Percentiles rank a stretch among this genome's conserved stretches.
Conservation (phyloP, 805 yeast genomes). For the Clavispora santaluciae region DNA sequence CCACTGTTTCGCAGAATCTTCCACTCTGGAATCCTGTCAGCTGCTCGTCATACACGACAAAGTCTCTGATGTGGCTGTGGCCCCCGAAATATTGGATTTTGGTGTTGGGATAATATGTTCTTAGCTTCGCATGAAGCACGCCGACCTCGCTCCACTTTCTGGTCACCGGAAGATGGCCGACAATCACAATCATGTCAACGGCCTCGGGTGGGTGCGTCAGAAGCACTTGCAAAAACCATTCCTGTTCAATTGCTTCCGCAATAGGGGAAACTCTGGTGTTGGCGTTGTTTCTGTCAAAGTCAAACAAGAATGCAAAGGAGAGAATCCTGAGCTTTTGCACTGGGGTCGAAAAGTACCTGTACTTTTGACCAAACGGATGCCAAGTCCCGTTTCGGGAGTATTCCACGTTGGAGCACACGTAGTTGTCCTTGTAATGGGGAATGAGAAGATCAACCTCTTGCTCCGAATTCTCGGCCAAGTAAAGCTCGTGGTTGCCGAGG, state of each 20-base stretch:
- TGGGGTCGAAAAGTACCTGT: constrained; percentile 60
- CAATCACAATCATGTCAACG: constrained; percentile 64
- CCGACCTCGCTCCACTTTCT: constrained; percentile 53
- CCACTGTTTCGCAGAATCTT: constrained; percentile 88
- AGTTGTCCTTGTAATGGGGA: constrained; percentile 55
- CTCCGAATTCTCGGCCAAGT: constrained; percentile 55
- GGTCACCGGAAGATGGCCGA: constrained; percentile 70
- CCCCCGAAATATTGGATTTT: constrained; percentile 90
- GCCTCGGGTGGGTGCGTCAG: constrained; percentile 24
- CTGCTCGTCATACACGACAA: constrained; percentile 56
- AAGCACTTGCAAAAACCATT: constrained; percentile 60
- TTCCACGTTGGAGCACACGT: constrained; percentile 71
- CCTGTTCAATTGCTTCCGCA: constrained; percentile 44
- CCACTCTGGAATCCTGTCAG: constrained; percentile 90
- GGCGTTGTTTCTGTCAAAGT: constrained; percentile 58
- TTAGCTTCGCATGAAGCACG: constrained; percentile 43
- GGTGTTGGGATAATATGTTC: constrained; percentile 54
- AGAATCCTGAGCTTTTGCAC: constrained; percentile 48
- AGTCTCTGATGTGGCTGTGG: constrained; percentile 89
- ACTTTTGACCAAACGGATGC: constrained; percentile 66
- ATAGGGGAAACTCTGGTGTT: constrained; percentile 64
- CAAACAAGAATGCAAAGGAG: constrained; percentile 75
- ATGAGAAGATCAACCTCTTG: constrained; percentile 63
- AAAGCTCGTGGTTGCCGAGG: constrained; percentile 89
- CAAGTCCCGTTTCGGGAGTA: constrained; percentile 37